phyloP scores from a whole-genome alignment of 192 early-diverging fungal genomes.

The Linnemannia zychae region DNA sequence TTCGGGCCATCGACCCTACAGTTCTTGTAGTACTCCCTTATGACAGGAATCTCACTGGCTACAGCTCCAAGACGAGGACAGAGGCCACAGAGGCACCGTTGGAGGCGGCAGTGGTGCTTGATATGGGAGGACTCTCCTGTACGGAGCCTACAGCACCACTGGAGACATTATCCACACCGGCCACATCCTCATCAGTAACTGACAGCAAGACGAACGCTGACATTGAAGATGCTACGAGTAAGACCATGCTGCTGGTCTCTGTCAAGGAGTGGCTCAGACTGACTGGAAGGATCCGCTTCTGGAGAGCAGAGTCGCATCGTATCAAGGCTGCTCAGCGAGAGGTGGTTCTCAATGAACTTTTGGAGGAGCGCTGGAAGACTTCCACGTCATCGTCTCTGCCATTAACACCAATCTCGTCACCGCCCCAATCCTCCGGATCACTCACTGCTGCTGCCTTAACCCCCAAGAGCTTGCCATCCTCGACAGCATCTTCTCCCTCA shows the following conservation, averaged over 20 bases:
- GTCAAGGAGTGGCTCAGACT: conserved; percentile 34
- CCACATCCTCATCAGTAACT: neutral
- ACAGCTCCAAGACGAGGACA: conserved; percentile 38
- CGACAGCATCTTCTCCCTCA: conserved; percentile 5
- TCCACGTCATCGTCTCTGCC: neutral
- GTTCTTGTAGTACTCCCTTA: conserved; percentile 30
- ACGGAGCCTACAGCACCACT: neutral
- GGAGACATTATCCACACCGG: neutral
- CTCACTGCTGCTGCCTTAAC: conserved; percentile 4
- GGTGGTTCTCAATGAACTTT: conserved; percentile 11
- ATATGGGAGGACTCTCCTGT: conserved; percentile 26
- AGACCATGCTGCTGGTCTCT: conserved; percentile 47
- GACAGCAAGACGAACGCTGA: neutral
- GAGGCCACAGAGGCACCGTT: conserved; percentile 22
- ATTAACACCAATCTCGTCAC: conserved; percentile 5
- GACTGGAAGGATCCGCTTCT: conserved; percentile 37
- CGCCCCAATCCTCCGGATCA: conserved; percentile 28
- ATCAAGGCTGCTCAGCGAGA: conserved; percentile 38
- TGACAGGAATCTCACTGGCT: conserved; percentile 47
- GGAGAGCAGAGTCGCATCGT: conserved; percentile 49
- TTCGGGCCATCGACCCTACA: conserved; percentile 18
- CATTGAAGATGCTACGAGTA: conserved; percentile 5
- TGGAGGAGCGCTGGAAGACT: conserved; percentile 41
- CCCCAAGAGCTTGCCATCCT: conserved; percentile 6
- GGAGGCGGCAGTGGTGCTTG: conserved; percentile 24